Evolutionary conservation across 805 yeast species (phyloP).

Genomic region (Sugiyamaella smithiae): DNA sequence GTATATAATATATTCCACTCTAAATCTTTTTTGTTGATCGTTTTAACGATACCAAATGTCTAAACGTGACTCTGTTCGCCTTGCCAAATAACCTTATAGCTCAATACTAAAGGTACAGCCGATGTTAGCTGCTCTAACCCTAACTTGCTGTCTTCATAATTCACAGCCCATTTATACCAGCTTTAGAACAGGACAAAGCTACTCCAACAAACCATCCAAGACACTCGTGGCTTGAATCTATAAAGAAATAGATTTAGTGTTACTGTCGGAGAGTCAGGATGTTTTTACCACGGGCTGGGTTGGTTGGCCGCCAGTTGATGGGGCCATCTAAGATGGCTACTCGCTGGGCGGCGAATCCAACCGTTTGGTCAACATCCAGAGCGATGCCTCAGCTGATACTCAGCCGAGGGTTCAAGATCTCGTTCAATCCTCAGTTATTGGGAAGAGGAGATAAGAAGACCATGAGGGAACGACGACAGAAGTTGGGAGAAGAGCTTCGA

Average conservation of each 20-base stretch:
- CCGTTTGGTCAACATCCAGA: neutral
- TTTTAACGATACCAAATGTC: no score
- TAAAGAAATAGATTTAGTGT: no score
- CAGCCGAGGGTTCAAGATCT: conserved; percentile 5
- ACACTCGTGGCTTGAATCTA: no score
- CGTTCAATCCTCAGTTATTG: neutral
- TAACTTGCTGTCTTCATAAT: no score
- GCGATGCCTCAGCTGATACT: neutral
- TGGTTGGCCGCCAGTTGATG: neutral
- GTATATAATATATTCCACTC: neutral
- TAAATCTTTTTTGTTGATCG: no score
- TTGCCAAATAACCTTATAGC: no score
- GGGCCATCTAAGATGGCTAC: neutral
- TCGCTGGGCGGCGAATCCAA: neutral
- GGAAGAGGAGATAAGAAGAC: conserved; percentile 9
- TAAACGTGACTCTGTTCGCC: no score
- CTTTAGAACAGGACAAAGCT: no score
- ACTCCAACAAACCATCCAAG: no score
- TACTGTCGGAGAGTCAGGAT: conserved; percentile 2
- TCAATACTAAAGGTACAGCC: no score
- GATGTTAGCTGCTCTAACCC: no score
- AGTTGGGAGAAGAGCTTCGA: conserved; percentile 2
- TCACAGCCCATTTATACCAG: no score
- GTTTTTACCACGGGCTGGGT: conserved; percentile 2
- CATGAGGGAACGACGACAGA: conserved; percentile 5